Conservation (phyloP, 345 rosid species). For the Gossypium ekmanianum region DNA sequence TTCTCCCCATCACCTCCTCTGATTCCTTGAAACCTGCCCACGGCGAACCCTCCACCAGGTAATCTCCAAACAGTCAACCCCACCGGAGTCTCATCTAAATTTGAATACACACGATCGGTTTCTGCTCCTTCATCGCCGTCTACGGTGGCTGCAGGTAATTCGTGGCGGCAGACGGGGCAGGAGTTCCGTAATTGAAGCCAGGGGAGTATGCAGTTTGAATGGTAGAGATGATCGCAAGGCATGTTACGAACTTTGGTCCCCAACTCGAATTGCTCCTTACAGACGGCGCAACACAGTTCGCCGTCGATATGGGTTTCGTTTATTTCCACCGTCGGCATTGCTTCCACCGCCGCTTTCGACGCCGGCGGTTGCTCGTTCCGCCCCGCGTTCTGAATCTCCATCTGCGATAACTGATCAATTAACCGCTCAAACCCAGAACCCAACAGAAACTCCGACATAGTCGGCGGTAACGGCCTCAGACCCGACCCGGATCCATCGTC, state of each 20-base stretch:
- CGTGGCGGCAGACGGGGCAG: slow-evolving; percentile 90
- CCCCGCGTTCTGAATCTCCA: slow-evolving; percentile 58
- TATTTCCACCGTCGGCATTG: slow-evolving; percentile 65
- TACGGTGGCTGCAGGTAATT: slow-evolving; percentile 45
- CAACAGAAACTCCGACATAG: slow-evolving; percentile 75
- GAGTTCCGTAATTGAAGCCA: slow-evolving; percentile 88
- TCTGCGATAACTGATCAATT: slow-evolving; percentile 72
- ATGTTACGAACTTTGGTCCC: slow-evolving; percentile 71
- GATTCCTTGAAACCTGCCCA: slow-evolving; percentile 76
- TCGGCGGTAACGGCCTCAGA: slow-evolving; percentile 71
- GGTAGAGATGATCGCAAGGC: slow-evolving; percentile 95
- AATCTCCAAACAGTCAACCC: slow-evolving; percentile 94
- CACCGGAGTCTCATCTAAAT: slow-evolving; percentile 40
- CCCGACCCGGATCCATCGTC: slow-evolving; percentile 84
- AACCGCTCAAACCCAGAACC: slow-evolving; percentile 88
- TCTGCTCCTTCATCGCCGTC: slow-evolving; percentile 8
- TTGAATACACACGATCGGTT: background rate
- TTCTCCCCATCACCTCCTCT: slow-evolving; percentile 65
- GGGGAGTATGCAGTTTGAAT: slow-evolving; percentile 84
- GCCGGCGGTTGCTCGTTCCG: slow-evolving; percentile 70
- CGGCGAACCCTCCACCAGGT: slow-evolving; percentile 93
- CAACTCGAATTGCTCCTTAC: slow-evolving; percentile 73
- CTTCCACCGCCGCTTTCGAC: slow-evolving; percentile 78
- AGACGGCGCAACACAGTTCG: slow-evolving; percentile 86
- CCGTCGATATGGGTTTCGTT: slow-evolving; percentile 27